These are phyloP conservation scores for Mucor piriformis DNA, from an alignment of 371 early-diverging fungal genomes.

Conservation along the genomic window DNA sequence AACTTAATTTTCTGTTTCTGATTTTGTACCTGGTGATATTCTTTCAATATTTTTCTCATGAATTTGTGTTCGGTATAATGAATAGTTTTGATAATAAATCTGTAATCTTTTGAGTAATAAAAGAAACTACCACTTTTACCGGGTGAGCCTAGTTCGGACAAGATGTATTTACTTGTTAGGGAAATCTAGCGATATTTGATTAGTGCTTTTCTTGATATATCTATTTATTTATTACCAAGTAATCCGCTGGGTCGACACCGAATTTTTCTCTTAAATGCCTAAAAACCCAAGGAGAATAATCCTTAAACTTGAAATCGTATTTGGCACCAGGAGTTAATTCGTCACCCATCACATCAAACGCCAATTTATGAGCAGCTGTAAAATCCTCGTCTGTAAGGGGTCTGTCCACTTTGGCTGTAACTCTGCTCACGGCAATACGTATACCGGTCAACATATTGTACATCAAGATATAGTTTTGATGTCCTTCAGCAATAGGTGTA, in stretches of 20 bases:
- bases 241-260: conserved; percentile 91
- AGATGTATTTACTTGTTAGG: conserved; percentile 94
- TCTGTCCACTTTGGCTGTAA: conserved; percentile 81
- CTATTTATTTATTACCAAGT: conserved; percentile 67
- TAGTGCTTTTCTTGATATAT: background rate
- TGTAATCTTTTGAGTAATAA: conserved; percentile 96
- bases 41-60: conserved; percentile 81
- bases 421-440: conserved; percentile 81
- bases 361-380: conserved; percentile 86
- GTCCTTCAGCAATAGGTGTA: conserved; percentile 68
- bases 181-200: conserved; percentile 64
- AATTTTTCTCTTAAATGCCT: conserved; percentile 87
- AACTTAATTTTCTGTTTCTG: background rate
- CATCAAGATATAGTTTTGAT: conserved; percentile 86
- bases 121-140: conserved; percentile 98
- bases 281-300: conserved; percentile 98
- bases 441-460: conserved; percentile 98
- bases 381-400: conserved; percentile 80
- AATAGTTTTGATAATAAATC: conserved; percentile 98
- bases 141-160: conserved; percentile 94
- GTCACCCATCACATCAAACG: conserved; percentile 93
- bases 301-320: conserved; percentile 98
- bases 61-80: conserved; percentile 95
- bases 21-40: conserved; percentile 79
- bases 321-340: conserved; percentile 91